Evolutionary conservation across 768 basidiomycete genomes (phyloP), one percentile per base, ranked within the genome.

Genomic region (Ramaria sp.): DNA sequence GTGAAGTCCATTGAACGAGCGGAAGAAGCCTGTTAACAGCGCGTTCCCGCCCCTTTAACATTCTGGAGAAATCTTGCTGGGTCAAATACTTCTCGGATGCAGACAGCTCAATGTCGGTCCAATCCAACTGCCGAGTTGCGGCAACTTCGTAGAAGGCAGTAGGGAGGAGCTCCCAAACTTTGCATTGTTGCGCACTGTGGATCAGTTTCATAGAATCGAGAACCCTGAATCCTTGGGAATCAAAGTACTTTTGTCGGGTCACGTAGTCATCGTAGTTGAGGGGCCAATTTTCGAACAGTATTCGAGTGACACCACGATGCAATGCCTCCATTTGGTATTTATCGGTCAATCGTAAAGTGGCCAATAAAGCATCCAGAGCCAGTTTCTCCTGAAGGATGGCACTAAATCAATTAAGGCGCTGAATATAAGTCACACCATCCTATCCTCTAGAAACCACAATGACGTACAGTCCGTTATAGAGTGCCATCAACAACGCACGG

Each of bases 401-500:
- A 12, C 34, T 37, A 9, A 3, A 5, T 4, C 10, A 51, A 10
- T n/a, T 20, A 15, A 34, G 15, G 18, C 10, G 28, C 6, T 24
- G 15, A 32, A 25, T 36, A 34, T n/a, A 20, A 24, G 8, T 18
- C 15, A n/a, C 7, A n/a, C 42, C n/a, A n/a, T n/a, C n/a, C n/a
- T n/a, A n/a, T n/a, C n/a, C n/a, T n/a, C n/a, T n/a, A n/a, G n/a
- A n/a, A n/a, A n/a, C n/a, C n/a, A n/a, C n/a, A n/a, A n/a, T n/a
- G n/a, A 52, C 50, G 12, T 22, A 52, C 50, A 52, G 32, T 24
- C 50, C 50, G 15, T 42, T 16, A 39, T 52, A 52, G 9, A 52
- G 28, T 38, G 50, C 50, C 12, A 12, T 22, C 36, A 52, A 24
- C n/a, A 52, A 52, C 6, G 50, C 32, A 18, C 38, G 2, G 22